Evolutionary conservation across 2,329 filamentous ascomycete genomes (phyloP), one percentile per base, ranked within the genome.

Genomic region (Ophiostoma novo-ulmi): DNA sequence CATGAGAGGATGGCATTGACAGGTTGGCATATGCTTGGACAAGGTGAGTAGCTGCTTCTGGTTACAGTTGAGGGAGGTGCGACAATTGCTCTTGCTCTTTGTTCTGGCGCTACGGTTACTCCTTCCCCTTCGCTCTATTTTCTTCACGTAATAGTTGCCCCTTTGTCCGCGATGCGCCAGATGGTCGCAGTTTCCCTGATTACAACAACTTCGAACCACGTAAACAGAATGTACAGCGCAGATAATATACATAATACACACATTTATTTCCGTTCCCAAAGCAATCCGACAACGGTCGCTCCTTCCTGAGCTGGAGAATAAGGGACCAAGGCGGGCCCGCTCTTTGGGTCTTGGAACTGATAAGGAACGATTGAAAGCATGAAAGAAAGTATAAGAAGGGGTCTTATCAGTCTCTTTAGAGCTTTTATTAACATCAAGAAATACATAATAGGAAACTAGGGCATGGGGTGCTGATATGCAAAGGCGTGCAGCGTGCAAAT

Each of bases 361-460:
- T 75, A 74, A 75, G 73, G 68, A 71, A 71, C 35, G 38, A 63
- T 69, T 31, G 61, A 39, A 69, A 67, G 71, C 71, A 71, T 73
- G 69, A 72, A 61, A 73, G 64, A 70, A 71, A 72, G 22, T 65
- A 71, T 65, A 70, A 72, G 65, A 67, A 22, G 64, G 73, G 74
- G 75, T 72, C 77, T 79, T 79, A 80, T 80, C 78, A 74, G 11
- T 72, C 44, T 48, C 31, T 20, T 48, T 48, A n/a, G 44, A 48
- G 44, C 68, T 65, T 70, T 69, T 67, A 74, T 78, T 79, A 78
- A 76, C 75, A 77, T 74, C 74, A 76, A 72, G 73, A 78, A 79
- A 78, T 78, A 77, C 77, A 77, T 79, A 80, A 79, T 80, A 74
- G 75, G 75, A 79, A 78, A 76, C 26, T 36, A 67, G 67, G n/a